Evolutionary conservation across 768 basidiomycete species (phyloP).

Genomic region (Stropharia rugosoannulata): DNA sequence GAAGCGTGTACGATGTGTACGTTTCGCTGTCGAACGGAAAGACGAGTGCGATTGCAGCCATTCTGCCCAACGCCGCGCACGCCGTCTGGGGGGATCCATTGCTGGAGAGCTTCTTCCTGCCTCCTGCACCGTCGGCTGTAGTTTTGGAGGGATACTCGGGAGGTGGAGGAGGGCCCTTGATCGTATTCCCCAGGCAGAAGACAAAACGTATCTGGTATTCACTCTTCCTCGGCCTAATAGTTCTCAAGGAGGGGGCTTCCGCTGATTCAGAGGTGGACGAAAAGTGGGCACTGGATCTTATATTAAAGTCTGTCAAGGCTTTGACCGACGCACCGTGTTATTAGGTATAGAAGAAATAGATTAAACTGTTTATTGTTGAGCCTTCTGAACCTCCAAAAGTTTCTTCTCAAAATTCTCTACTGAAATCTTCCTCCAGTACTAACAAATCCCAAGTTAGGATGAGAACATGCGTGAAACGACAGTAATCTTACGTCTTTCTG

Average conservation of each 20-base stretch:
- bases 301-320: conserved; percentile 36
- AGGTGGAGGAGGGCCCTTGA: conserved; percentile 46
- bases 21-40: conserved; percentile 35
- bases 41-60: conserved; percentile 36
- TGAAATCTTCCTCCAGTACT: background rate
- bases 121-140: conserved; percentile 43
- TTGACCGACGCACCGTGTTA: conserved; percentile 54
- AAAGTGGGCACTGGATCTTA: conserved; percentile 41
- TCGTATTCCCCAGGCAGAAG: conserved; percentile 63
- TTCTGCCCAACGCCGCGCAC: conserved; percentile 49
- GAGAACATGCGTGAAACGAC: background rate
- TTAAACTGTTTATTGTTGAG: no score
- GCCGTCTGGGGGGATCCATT: conserved; percentile 79
- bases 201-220: conserved; percentile 82
- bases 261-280: conserved; percentile 21
- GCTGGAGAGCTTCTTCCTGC: conserved; percentile 64
- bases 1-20: conserved; percentile 56
- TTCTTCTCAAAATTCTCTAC: background rate
- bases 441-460: background rate
- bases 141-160: conserved; percentile 60
- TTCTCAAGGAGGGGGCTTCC: conserved; percentile 38
- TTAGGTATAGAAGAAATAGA: conserved; percentile 13
- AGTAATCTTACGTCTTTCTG: background rate
- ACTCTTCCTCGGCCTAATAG: conserved; percentile 57
- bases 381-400: no score